Base-by-base conservation (phyloP, 2,329 filamentous ascomycete genomes). In the Ascochyta pisi region DNA sequence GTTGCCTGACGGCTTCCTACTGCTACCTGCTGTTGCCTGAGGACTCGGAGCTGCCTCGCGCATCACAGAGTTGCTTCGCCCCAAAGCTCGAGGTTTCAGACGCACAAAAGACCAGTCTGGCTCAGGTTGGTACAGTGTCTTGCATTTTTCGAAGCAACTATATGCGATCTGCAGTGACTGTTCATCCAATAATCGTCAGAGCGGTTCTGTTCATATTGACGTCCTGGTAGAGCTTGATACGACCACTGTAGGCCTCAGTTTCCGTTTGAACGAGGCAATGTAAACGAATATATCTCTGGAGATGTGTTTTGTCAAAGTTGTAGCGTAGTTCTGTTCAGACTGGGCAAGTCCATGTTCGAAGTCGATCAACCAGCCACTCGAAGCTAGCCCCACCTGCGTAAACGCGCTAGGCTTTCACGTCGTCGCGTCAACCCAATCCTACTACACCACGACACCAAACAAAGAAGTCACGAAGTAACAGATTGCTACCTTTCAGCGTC, bases 11-110 rank as follows among this genome's bases (percentile, higher is more conserved):
- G 38, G 54, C 31, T 63, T 60, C 65, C 63, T 64, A 48, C 40
- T 39, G 61, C 49, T 73, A 66, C 69, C 70, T 74, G 55, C 61
- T 63, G 71, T 63, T 74, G 70, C 73, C 73, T 74, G 60, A 56
- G 43, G 8, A 15, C 35, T 57, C 47, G 48, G 33, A 16, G 33
- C 38, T 60, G 24, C 37, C 38, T 49, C 35, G 40, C 22, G 35
- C 13, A 29, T n/a, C 24, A 38, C 27, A 48, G 19, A 51, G 42
- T 27, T 38, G 48, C 53, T 47, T 19, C 27, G 43, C 47, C 42
- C 31, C 31, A 16, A 10, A 10, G 3, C 6, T 15, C 27, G 6
- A 29, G n/a, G 40, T 38, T 27, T 43, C 26, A 8, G 7, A 40
- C 8, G 19, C 7, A 6, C 16, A 4, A 27, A 34, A 48, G 53